Base-by-base conservation (phyloP, 306 rosid species). In the Quercus gilva region DNA sequence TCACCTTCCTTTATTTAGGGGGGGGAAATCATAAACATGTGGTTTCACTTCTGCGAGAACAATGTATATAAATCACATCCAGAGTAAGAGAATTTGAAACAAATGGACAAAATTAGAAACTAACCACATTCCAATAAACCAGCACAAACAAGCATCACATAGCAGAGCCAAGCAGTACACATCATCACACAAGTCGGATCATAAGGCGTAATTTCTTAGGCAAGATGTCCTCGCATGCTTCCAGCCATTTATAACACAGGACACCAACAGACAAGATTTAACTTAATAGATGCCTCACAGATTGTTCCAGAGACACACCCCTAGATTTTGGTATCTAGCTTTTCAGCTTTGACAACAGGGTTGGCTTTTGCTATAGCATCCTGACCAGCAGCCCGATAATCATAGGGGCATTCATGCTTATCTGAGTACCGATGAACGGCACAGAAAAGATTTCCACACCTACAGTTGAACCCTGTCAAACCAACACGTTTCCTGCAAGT, bases 331-430 rank as follows among this genome's bases (percentile, higher is more conserved):
- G 45, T 41, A 23, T 87, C 86, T 71, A 87, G 76, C 80, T 84
- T 86, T 64, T 83, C 79, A 0, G 89, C 85, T 78, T 74, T 83
- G 59, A 86, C 87, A 72, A 86, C 78, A 0, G 89, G 89, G 81
- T 86, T 86, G 73, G 89, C 87, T 74, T 86, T 86, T 4, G 84
- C 78, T 2, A 86, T 86, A 73, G 86, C 83, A 75, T 73, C 81
- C 69, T 76, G 75, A 71, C 75, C 89, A 55, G 75, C 65, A 33
- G 83, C 23, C 12, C 58, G 80, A 17, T 83, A 86, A 74, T 86
- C 86, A 45, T 68, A 77, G 6, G 60, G 33, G 78, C 89, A 86
- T 18, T 74, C n/a, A 5, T 86, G 89, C 74, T 86, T 83, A 25
- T 86, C 85, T 0, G 89, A 76, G 80, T 86, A 80, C 3, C 87